These are phyloP conservation scores for Niveomyces coronatus DNA, from an alignment of 2,329 filamentous ascomycete species.

Conservation along the genomic window DNA sequence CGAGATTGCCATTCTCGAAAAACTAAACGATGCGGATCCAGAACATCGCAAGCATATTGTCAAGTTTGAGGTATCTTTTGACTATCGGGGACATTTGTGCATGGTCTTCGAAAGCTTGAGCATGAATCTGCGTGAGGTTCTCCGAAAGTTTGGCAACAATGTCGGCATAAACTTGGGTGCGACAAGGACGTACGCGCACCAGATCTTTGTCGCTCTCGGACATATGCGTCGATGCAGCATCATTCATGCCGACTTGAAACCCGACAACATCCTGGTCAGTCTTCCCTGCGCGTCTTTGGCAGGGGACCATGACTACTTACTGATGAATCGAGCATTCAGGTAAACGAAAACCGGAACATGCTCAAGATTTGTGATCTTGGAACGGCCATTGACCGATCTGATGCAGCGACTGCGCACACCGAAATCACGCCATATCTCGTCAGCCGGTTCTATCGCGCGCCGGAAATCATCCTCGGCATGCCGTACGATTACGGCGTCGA, in stretches of 20 bases:
- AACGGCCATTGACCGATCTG: conserved; percentile 84
- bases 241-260: conserved; percentile 92
- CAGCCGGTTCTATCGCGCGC: conserved; percentile 93
- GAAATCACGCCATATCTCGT: conserved; percentile 92
- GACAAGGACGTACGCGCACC: conserved; percentile 80
- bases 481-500: conserved; percentile 90
- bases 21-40: conserved; percentile 74
- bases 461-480: conserved; percentile 95
- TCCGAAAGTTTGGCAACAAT: conserved; percentile 93
- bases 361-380: conserved; percentile 95
- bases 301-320: conserved; percentile 16
- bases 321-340: conserved; percentile 34
- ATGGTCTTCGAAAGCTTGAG: conserved; percentile 95
- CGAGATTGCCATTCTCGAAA: conserved; percentile 86
- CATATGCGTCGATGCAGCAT: conserved; percentile 88
- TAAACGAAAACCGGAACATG: conserved; percentile 71
- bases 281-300: not conserved
- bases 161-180: conserved; percentile 84
- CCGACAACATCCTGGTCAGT: conserved; percentile 83
- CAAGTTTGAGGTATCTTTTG: conserved; percentile 76
- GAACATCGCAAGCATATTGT: conserved; percentile 90
- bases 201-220: conserved; percentile 83
- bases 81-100: conserved; percentile 90
- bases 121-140: conserved; percentile 83
- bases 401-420: conserved; percentile 59